A percentile compares a stretch with the other conserved stretches of the same genome.
phyloP scores from a whole-genome alignment of 176 grass and related monocot genomes.

The Otatea glauca region DNA sequence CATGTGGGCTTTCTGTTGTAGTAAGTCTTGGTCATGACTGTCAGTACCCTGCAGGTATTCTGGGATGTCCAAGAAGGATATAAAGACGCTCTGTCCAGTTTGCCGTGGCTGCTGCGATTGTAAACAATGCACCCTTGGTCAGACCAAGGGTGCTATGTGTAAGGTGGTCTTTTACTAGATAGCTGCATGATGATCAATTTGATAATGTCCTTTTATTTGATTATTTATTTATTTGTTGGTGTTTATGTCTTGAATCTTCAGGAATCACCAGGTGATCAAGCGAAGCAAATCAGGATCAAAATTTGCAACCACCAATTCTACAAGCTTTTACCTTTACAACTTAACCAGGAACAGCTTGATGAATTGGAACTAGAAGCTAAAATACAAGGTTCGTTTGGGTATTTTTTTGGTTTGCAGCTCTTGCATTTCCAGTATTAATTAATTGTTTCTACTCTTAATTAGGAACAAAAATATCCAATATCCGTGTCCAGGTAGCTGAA shows the following conservation, averaged over 20 bases:
- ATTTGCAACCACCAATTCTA: conserved; percentile 72
- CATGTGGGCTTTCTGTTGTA: conserved; percentile 38
- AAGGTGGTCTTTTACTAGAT: conserved; percentile 54
- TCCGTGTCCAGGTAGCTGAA: conserved; percentile 78
- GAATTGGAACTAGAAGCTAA: conserved; percentile 90
- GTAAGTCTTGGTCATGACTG: conserved; percentile 31
- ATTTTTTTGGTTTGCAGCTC: conserved; percentile 1
- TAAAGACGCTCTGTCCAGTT: conserved; percentile 73
- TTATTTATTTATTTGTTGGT: conserved; percentile 20
- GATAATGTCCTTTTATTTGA: conserved; percentile 13
- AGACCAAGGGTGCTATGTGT: conserved; percentile 43
- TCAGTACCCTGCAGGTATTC: conserved; percentile 68
- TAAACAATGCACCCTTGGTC: conserved; percentile 55
- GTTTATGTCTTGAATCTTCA: conserved; percentile 49
- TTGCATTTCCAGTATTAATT: conserved; percentile 20
- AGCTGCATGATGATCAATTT: conserved; percentile 7
- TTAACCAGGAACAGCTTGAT: conserved; percentile 84
- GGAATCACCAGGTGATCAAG: conserved; percentile 52
- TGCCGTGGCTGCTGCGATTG: conserved; percentile 78
- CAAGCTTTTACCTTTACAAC: conserved; percentile 80
- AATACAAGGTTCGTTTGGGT: conserved; percentile 73
- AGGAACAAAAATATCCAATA: conserved; percentile 75
- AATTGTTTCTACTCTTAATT: conserved; percentile 40
- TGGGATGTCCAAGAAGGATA: conserved; percentile 72
- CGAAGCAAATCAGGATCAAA: conserved; percentile 63